phyloP scores from a whole-genome alignment of 2,329 filamentous ascomycete genomes.

The Didymella keratinophila region DNA sequence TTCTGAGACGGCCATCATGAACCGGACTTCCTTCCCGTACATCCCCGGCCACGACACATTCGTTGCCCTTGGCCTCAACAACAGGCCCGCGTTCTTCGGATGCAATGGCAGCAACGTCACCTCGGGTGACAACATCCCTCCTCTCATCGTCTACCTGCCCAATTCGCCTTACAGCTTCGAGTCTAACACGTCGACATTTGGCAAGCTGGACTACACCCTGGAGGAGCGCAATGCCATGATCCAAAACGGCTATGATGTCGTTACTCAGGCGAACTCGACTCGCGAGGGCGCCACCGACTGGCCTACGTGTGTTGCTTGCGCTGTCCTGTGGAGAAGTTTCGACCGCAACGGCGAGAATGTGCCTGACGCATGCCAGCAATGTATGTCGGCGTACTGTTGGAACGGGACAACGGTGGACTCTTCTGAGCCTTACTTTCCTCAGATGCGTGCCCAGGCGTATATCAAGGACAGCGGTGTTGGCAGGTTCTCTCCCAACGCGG shows the following conservation, averaged over 20 bases:
- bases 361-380: slow-evolving; percentile 75
- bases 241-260: slow-evolving; percentile 83
- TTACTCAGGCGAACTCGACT: slow-evolving; percentile 82
- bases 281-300: slow-evolving; percentile 69
- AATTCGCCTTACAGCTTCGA: slow-evolving; percentile 79
- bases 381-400: slow-evolving; percentile 91
- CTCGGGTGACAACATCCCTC: slow-evolving; percentile 56
- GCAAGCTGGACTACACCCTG: slow-evolving; percentile 67
- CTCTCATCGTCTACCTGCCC: slow-evolving; percentile 86
- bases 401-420: slow-evolving; percentile 70
- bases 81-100: slow-evolving; percentile 79
- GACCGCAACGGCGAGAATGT: slow-evolving; percentile 72
- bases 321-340: slow-evolving; percentile 79
- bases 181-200: slow-evolving; percentile 82
- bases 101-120: slow-evolving; percentile 73
- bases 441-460: slow-evolving; percentile 23
- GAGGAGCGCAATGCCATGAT: slow-evolving; percentile 80
- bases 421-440: slow-evolving; percentile 40
- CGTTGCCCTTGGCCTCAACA: slow-evolving; percentile 78
- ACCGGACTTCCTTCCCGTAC: slow-evolving; percentile 74
- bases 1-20: slow-evolving; percentile 65
- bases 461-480: slow-evolving; percentile 31
- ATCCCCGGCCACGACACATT: slow-evolving; percentile 80
- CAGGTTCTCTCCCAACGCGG: slow-evolving; percentile 34
- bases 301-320: slow-evolving; percentile 87